These are phyloP conservation scores for Carallia brachiata DNA, from an alignment of 345 rosid genomes.

Conservation along the genomic window DNA sequence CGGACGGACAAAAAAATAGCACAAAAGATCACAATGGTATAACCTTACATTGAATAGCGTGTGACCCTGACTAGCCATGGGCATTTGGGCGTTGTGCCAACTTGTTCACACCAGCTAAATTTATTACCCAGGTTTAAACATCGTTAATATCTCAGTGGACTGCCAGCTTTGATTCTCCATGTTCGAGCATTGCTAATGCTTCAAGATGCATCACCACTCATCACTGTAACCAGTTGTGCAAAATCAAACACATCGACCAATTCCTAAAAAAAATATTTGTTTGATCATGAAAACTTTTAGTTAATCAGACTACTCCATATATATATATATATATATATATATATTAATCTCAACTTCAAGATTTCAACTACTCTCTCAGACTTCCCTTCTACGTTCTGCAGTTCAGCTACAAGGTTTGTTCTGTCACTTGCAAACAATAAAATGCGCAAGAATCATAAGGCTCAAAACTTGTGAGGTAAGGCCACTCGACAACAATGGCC, in stretches of 20 bases:
- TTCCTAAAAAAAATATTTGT: background rate
- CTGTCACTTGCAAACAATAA: background rate
- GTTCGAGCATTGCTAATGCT: no score
- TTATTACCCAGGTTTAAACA: no score
- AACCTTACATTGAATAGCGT: no score
- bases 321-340: background rate
- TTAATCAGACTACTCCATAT: background rate
- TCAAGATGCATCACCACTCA: no score
- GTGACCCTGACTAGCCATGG: no score
- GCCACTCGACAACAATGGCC: background rate
- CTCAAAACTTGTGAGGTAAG: slow-evolving; percentile 2
- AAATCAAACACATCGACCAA: background rate
- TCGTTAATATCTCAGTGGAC: no score
- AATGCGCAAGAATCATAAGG: background rate
- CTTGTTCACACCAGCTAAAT: no score
- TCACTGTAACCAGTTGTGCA: background rate
- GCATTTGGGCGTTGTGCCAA: no score
- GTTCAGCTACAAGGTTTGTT: background rate
- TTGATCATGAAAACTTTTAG: background rate
- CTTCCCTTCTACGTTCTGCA: background rate
- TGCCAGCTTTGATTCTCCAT: no score
- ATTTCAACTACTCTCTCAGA: background rate
- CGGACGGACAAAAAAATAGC: no score
- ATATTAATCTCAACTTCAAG: background rate
- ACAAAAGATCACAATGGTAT: no score